Conservation (phyloP, 495 filamentous ascomycete species). For the Cercophora samala region DNA sequence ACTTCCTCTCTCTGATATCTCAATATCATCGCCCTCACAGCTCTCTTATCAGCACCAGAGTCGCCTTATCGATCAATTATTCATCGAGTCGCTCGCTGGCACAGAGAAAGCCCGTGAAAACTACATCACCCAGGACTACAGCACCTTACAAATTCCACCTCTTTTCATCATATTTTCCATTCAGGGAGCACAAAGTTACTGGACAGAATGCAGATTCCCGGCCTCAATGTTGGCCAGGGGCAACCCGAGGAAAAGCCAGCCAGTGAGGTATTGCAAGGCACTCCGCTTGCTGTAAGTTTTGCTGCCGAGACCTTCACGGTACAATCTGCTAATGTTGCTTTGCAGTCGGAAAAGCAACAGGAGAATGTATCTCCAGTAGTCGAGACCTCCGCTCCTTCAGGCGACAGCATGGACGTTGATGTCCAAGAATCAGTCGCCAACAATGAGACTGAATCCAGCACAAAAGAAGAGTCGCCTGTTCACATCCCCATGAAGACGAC, state of each 20-base stretch:
- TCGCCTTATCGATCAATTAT: neutral
- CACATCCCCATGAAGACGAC: neutral
- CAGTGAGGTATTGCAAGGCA: constrained; percentile 1
- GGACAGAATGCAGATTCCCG: constrained; percentile 45
- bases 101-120: neutral
- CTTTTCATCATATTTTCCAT: neutral
- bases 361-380: neutral
- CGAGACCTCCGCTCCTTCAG: neutral
- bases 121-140: neutral
- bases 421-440: neutral
- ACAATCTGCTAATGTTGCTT: neutral
- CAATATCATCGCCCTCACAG: neutral
- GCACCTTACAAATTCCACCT: neutral
- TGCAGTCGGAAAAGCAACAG: neutral
- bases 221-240: constrained; percentile 31
- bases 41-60: neutral
- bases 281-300: neutral
- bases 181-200: neutral
- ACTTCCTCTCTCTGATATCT: neutral
- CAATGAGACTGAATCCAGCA: neutral
- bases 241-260: constrained; percentile 30
- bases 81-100: neutral
- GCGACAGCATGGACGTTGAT: neutral
- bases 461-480: neutral
- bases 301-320: neutral